These are phyloP conservation scores for Suhomyces canberraensis DNA, from an alignment of 805 yeast genomes.

Conservation along the genomic window DNA sequence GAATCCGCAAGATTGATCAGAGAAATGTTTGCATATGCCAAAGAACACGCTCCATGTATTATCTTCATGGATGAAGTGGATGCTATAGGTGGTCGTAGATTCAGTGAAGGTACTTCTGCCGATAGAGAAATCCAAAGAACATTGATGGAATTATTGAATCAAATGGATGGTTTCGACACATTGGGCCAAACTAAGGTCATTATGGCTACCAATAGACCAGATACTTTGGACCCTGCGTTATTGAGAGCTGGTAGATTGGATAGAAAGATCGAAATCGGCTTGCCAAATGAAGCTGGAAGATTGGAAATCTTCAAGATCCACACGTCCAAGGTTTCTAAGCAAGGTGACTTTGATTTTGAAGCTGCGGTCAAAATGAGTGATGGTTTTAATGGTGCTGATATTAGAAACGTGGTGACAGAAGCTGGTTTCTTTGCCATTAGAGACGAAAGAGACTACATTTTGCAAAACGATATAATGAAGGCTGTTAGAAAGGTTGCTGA, in stretches of 20 bases:
- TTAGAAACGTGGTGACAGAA: constrained; percentile 95
- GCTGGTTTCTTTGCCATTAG: constrained; percentile 98
- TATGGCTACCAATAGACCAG: constrained; percentile 99
- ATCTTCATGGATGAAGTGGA: constrained; percentile 98
- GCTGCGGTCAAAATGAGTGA: constrained; percentile 98
- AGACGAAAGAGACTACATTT: constrained; percentile 92
- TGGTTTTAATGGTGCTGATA: constrained; percentile 98
- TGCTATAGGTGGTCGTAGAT: constrained; percentile 98
- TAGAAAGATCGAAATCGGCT: constrained; percentile 90
- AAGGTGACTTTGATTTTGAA: constrained; percentile 95
- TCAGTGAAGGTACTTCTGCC: constrained; percentile 96
- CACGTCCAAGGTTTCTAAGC: constrained; percentile 76
- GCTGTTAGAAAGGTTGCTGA: constrained; percentile 98
- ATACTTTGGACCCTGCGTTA: constrained; percentile 94
- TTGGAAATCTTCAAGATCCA: constrained; percentile 93
- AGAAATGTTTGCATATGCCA: constrained; percentile 97
- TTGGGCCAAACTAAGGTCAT: constrained; percentile 95
- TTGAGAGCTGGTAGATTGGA: constrained; percentile 97
- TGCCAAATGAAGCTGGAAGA: constrained; percentile 95
- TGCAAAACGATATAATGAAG: constrained; percentile 93
- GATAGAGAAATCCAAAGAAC: constrained; percentile 99
- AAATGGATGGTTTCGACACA: constrained; percentile 98
- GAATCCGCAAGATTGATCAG: constrained; percentile 95
- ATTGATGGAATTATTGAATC: constrained; percentile 92
- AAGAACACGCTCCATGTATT: constrained; percentile 96